Evolutionary conservation across 768 basidiomycete genomes (phyloP), one percentile per base, ranked within the genome.

Genomic region (Tricholoma bakamatsutake): DNA sequence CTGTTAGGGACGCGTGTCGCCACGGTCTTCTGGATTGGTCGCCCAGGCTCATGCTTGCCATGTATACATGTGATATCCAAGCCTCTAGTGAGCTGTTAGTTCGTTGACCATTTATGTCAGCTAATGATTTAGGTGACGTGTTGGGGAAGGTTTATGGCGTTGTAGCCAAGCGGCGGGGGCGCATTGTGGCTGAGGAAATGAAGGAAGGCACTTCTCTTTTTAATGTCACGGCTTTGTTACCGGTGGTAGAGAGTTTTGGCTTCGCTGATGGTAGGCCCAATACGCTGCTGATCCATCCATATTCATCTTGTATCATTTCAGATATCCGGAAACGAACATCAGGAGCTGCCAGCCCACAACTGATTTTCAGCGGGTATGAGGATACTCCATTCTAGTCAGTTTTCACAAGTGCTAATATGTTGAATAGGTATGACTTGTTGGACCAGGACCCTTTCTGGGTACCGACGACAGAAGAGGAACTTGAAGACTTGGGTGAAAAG

Each of bases 31-130:
- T 98, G 45, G 97, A 98, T 69, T 99, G 97, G 97, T 98, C 95
- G 1, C 97, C 97, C 12, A 79, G 97, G 55, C 79, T 99, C 61
- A 91, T 95, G 85, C 75, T 99, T 61, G 97, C 97, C 0, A 98
- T 98, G 93, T 99, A 99, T 69, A 87, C 89, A 11, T 99, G 96
- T 70, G 95, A 98, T 65, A 98, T 99, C 53, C 97, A 98, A 72
- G 92, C 95, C 1, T 94, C 96, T 13, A 92, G 95, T 98, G 67
- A 66, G 91, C 78, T 12, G 31, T 43, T 37, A 34, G 27, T 39
- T 55, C 46, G 34, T 51, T 47, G 53, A 33, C 42, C 34, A 42
- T 24, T 48, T 51, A 50, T 54, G 37, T 57, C 15, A 57, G 45
- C 55, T 65, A 51, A 61, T 37, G 39, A 11, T n/a, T 43, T 40